Conservation (phyloP, 2,329 filamentous ascomycete genomes). For the Alternaria sp. region DNA sequence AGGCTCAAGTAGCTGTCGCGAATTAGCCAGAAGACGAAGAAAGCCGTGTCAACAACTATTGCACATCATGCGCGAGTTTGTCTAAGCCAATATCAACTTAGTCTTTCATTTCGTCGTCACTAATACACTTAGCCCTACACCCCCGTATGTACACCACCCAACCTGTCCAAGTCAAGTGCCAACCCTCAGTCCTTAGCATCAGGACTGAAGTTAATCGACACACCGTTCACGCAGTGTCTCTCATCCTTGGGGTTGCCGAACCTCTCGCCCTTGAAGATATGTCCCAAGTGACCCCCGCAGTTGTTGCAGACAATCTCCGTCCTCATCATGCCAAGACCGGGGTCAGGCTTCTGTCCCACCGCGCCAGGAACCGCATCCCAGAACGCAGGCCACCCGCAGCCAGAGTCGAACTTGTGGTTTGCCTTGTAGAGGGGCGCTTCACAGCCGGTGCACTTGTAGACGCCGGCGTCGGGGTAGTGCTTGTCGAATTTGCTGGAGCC, state of each 20-base stretch:
- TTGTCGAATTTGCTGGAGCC: conserved; percentile 85
- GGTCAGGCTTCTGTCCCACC: conserved; percentile 81
- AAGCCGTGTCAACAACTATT: not conserved
- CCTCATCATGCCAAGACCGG: conserved; percentile 77
- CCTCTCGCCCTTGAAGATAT: conserved; percentile 91
- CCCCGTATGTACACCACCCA: conserved; percentile 6
- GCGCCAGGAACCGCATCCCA: conserved; percentile 94
- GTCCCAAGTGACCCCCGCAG: conserved; percentile 89
- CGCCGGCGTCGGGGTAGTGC: conserved; percentile 75
- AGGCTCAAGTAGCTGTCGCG: rapidly evolving
- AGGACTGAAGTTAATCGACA: conserved; percentile 83
- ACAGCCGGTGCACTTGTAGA: conserved; percentile 90
- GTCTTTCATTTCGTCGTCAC: conserved; percentile 2
- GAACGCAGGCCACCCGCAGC: conserved; percentile 98
- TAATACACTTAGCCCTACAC: not conserved
- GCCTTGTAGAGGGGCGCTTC: conserved; percentile 89
- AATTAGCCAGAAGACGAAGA: not conserved
- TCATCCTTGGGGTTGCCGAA: conserved; percentile 88
- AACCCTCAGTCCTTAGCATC: conserved; percentile 65
- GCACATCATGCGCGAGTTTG: not conserved
- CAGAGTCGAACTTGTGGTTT: conserved; percentile 92
- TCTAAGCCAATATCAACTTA: not conserved
- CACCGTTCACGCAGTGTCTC: conserved; percentile 94
- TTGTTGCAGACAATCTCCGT: conserved; percentile 95
- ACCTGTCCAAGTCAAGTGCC: too few relatives aligned